Base-by-base conservation (phyloP, 169 alveolate species). In the Eimeria tenella region DNA sequence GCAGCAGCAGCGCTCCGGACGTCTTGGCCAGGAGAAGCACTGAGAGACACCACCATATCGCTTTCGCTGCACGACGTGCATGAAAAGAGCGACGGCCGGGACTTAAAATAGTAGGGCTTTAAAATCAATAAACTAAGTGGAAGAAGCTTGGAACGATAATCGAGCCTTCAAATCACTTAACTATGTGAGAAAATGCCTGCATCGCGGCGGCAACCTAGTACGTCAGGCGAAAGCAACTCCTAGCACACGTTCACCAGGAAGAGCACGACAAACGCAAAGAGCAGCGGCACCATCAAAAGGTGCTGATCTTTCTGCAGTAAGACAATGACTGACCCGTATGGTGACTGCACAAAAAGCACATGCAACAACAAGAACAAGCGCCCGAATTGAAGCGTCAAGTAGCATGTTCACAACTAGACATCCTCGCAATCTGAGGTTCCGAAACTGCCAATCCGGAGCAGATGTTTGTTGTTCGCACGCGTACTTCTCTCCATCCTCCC, bases 401-500 rank as follows among this genome's bases (percentile, higher is more conserved):
- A 31, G 42, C 42, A 31, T 1, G 42, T 31, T 31, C 42, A 31
- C 2, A 31, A 31, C 42, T 31, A 0, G 2, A 31, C 42, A 31
- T 31, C 42, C 42, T 31, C 42, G 42, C 42, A 31, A 31, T 2
- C 42, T 31, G 42, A 31, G 42, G 42, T 31, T 31, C 42, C 42
- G 42, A 31, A 31, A 31, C 42, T 31, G 42, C 42, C 42, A 31
- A 31, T 31, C 42, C 42, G 42, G 42, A 31, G 15, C 71, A 17
- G 11, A 42, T 25, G 90, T 4, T 25, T 23, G 31, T 23, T 25
- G 79, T 60, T 31, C 60, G 56, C 19, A 31, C 56, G 13, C 91
- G n/a, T 63, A 84, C 91, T 62, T 84, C 91, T 31, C 91, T 23
- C 91, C 91, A 84, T 53, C 91, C 91, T 60, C 91, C 91, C 23